Base-by-base conservation (phyloP, 805 yeast species). In the Ogataea philodendri region DNA sequence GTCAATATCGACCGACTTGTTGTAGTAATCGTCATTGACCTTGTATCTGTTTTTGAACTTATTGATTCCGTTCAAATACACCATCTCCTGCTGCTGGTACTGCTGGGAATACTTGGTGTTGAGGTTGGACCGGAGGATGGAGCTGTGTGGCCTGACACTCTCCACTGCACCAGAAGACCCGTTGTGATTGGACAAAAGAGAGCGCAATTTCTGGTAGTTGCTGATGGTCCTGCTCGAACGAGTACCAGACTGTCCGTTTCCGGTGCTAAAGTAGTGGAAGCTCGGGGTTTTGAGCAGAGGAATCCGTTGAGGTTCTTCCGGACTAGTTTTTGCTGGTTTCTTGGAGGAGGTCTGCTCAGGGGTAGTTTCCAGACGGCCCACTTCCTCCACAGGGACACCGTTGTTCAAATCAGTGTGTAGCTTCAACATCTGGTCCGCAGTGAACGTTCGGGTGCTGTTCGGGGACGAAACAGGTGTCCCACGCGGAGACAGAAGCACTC, bases 81-180 rank as follows among this genome's bases (percentile, higher is more conserved):
- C 65, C 47, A 65, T 66, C 49, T 75, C 81, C 47, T 74, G 80
- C 22, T 73, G 75, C 32, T 69, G 61, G 51, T 73, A 75, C 44
- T 66, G 69, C 35, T 62, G 62, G 5, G 60, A 58, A 32, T 52
- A 48, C 34, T 54, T 61, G 2, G 60, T 51, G 19, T 59, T 55
- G 21, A 61, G 39, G 29, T 62, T 61, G 14, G 55, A 49, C 16
- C 54, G 49, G 26, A 62, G 42, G 11, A 61, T 54, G 2, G 60
- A 41, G 5, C 45, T 38, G 33, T 57, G 62, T 3, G 59, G 59
- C 28, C 57, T 43, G 7, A 42, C 51, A 16, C 42, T 48, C 15
- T 39, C 56, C 17, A 17, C 28, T 11, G 41, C 29, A 28, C 41
- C 29, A 14, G 31, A 11, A 9, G 22, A 7, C 15, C 24, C 16